Conservation (phyloP, 257 asterid genomes). For the Paraleonurus japonicus region DNA sequence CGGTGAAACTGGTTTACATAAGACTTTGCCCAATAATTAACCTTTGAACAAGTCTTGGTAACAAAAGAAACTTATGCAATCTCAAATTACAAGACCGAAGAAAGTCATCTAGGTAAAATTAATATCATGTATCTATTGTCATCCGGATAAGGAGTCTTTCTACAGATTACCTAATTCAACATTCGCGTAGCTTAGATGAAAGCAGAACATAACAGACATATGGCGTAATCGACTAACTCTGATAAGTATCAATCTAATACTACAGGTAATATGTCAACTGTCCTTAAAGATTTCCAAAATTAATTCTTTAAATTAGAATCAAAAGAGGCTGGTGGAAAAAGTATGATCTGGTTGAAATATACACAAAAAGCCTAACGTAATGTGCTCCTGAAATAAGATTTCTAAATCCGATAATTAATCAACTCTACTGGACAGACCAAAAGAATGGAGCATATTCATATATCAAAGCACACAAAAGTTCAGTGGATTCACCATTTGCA, state of each 20-base stretch:
- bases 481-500: constrained; percentile 38
- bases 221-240: background rate
- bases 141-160: background rate
- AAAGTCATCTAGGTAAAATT: background rate
- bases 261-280: background rate
- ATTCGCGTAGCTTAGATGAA: background rate
- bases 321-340: background rate
- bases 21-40: background rate
- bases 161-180: background rate
- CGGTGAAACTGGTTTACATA: background rate
- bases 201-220: background rate
- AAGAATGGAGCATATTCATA: background rate
- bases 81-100: background rate
- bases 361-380: background rate
- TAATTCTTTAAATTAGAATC: background rate
- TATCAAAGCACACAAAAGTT: constrained; percentile 19
- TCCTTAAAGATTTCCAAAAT: background rate
- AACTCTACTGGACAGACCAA: background rate
- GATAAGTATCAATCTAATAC: background rate
- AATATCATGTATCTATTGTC: background rate
- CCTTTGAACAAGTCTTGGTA: background rate
- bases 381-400: background rate
- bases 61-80: background rate
- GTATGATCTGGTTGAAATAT: background rate
- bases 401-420: background rate